A percentile compares a stretch with the other conserved stretches of the same genome.
Evolutionary conservation across 805 yeast genomes (phyloP).

Genomic region (Zygotorulaspora chibaensis): DNA sequence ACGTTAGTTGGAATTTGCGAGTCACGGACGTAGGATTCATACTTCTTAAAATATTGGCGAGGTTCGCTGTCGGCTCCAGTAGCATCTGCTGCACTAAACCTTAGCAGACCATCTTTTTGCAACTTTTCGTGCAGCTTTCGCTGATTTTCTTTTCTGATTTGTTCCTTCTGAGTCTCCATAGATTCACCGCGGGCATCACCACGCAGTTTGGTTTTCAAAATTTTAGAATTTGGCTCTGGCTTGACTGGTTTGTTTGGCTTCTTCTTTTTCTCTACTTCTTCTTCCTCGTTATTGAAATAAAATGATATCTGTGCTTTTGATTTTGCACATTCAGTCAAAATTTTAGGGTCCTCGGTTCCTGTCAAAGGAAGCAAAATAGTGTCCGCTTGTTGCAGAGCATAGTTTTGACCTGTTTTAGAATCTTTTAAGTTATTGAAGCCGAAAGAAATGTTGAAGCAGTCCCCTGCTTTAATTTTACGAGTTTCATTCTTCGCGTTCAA

Average conservation of each 20-base stretch:
- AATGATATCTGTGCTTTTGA: conserved; percentile 72
- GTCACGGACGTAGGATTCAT: conserved; percentile 91
- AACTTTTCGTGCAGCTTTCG: conserved; percentile 76
- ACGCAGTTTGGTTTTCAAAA: conserved; percentile 73
- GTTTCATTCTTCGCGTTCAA: conserved; percentile 65
- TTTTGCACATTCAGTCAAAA: conserved; percentile 73
- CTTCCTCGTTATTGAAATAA: conserved; percentile 70
- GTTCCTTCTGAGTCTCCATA: conserved; percentile 72
- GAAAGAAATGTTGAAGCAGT: conserved; percentile 67
- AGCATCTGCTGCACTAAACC: conserved; percentile 78
- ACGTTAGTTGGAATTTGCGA: conserved; percentile 83
- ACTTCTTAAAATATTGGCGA: conserved; percentile 71
- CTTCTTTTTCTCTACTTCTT: conserved; percentile 38
- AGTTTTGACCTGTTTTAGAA: conserved; percentile 49
- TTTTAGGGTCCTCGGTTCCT: conserved; percentile 47
- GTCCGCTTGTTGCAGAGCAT: conserved; percentile 74
- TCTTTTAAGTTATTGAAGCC: conserved; percentile 67
- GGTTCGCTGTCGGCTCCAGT: conserved; percentile 46
- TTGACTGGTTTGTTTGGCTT: conserved; percentile 41
- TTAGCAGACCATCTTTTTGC: conserved; percentile 78
- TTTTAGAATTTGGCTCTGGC: conserved; percentile 49
- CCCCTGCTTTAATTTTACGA: conserved; percentile 62
- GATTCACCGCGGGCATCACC: conserved; percentile 62
- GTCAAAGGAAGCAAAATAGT: conserved; percentile 63
- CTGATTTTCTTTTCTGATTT: conserved; percentile 78